A percentile compares a stretch with the other conserved stretches of the same genome.
phyloP scores from a whole-genome alignment of 2,329 filamentous ascomycete genomes.

The Bipolaris bicolor region DNA sequence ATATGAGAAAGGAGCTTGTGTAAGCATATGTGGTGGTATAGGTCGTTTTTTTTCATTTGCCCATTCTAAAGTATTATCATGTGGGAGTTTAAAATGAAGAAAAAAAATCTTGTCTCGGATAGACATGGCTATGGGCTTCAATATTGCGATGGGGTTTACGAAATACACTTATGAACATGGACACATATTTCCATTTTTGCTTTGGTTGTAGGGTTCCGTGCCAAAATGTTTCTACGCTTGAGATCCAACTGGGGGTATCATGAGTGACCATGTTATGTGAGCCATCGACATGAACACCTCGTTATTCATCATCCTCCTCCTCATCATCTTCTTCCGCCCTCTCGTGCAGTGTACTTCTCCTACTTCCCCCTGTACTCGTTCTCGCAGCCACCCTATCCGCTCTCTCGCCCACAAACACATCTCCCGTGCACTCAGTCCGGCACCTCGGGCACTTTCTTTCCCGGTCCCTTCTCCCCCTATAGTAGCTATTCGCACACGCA shows the following conservation, averaged over 20 bases:
- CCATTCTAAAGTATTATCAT: neutral
- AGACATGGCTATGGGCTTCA: neutral
- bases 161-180: neutral
- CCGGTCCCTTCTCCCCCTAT: slow-evolving; percentile 22
- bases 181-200: neutral
- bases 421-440: slow-evolving; percentile 36
- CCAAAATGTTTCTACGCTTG: neutral
- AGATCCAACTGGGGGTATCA: slow-evolving; percentile 10
- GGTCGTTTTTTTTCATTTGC: neutral
- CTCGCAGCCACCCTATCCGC: slow-evolving; percentile 26
- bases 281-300: neutral
- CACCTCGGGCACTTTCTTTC: slow-evolving; percentile 42
- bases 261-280: neutral
- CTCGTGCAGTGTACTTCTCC: slow-evolving; percentile 5
- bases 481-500: slow-evolving; percentile 42
- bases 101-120: neutral
- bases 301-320: slow-evolving; percentile 5
- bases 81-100: neutral
- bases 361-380: slow-evolving; percentile 5
- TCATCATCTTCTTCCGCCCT: slow-evolving; percentile 12
- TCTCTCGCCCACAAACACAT: slow-evolving; percentile 60
- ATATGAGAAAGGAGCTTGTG: neutral
- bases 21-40: neutral
- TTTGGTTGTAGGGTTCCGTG: neutral
- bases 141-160: neutral